Evolutionary conservation across 2,329 filamentous ascomycete species (phyloP), one percentile per base, ranked within the genome.

Genomic region (Alternaria sp.): DNA sequence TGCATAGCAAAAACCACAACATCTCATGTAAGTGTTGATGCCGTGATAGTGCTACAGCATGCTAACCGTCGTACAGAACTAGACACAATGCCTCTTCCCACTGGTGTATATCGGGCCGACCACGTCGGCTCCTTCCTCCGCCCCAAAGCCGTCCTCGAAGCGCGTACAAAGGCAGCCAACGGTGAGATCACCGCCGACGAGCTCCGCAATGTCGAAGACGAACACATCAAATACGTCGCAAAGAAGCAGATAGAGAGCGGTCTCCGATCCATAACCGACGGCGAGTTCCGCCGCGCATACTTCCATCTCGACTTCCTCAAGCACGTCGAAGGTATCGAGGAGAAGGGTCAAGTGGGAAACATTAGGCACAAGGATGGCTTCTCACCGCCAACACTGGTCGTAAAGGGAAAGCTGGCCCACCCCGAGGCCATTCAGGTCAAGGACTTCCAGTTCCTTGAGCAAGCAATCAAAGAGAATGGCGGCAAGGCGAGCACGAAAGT

Each of bases 301-400:
- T 88, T 88, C 79, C 86, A 88, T 75, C 83, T 87, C 63, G 86
- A 88, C 76, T 88, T 87, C 78, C 81, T 88, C 46, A 81, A 85
- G 75, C 83, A 87, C 71, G 78, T 88, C 5, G 80, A 80, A 44
- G 86, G 86, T 55, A 83, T 88, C 67, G 84, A 86, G 75, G 81
- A 84, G 67, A 82, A 82, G 66, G 86, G 86, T 57, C 83, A 83
- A 59, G 79, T 83, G 9, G 83, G 84, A 58, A 71, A 76, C 58
- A 80, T 80, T 44, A 68, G 77, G 30, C 76, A 77, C 60, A 74
- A 74, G 61, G 74, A 79, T 67, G 85, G 85, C 63, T 84, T 84
- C 62, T 84, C 82, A 46, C 86, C 86, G n/a, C 86, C 86, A 47
- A 81, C 82, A 28, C 79, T 87, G 3, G 84, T 85, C 37, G 86